phyloP scores from a whole-genome alignment of 192 early-diverging fungal genomes.

The Entomortierella beljakovae region DNA sequence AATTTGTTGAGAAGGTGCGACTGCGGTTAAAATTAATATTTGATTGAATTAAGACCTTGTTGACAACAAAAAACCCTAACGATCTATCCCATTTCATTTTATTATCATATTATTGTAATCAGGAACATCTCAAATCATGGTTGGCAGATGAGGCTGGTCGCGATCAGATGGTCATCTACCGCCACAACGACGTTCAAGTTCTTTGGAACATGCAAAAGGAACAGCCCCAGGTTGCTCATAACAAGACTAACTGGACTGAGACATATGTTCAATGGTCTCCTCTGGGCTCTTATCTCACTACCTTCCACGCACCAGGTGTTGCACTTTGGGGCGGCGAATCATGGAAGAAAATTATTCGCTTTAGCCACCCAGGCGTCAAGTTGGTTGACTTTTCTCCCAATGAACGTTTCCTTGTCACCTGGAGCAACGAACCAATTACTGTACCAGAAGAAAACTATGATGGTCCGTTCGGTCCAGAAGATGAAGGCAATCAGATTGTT shows the following conservation, averaged over 20 bases:
- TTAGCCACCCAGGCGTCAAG: constrained; percentile 91
- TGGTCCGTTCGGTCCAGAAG: constrained; percentile 73
- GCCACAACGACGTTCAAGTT: constrained; percentile 85
- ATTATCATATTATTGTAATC: not conserved
- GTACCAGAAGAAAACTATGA: constrained; percentile 76
- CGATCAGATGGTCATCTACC: constrained; percentile 93
- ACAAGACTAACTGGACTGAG: constrained; percentile 91
- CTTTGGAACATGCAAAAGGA: constrained; percentile 94
- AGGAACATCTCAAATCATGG: constrained; percentile 92
- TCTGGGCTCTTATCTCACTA: constrained; percentile 91
- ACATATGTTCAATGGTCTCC: constrained; percentile 96
- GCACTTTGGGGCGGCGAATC: constrained; percentile 96
- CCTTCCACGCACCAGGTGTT: constrained; percentile 94
- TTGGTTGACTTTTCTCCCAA: constrained; percentile 94
- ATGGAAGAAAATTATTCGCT: constrained; percentile 92
- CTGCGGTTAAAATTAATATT: no score
- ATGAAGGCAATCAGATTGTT: constrained; percentile 80
- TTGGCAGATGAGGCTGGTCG: constrained; percentile 84
- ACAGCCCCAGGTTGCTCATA: constrained; percentile 79
- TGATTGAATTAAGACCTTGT: no score
- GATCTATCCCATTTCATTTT: not conserved
- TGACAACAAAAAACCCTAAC: not conserved
- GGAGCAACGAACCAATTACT: constrained; percentile 87
- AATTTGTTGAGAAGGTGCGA: constrained; percentile 71
- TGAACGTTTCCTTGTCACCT: constrained; percentile 94